A percentile compares a stretch with the other conserved stretches of the same genome.
phyloP scores from a whole-genome alignment of 148 eudicot genomes.

The Drosera capensis region DNA sequence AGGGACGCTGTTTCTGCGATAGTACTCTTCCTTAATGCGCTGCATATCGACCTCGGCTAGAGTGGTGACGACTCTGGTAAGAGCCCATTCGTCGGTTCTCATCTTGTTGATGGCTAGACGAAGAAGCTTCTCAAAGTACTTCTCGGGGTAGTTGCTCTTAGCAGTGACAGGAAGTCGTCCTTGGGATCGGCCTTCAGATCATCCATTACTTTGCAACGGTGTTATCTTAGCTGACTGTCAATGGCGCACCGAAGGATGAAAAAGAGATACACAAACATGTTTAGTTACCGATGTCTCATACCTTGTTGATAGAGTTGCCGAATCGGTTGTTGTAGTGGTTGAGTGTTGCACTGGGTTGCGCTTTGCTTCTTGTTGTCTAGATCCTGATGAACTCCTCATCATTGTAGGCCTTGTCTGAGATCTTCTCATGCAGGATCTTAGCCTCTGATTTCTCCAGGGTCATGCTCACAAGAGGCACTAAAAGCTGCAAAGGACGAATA shows the following conservation, averaged over 20 bases:
- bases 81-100: slow-evolving; percentile 85
- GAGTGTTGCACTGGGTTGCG: slow-evolving; percentile 79
- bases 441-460: slow-evolving; percentile 72
- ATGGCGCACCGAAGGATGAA: neutral
- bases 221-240: neutral
- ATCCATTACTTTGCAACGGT: slow-evolving; percentile 14
- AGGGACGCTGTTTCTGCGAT: slow-evolving; percentile 58
- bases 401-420: slow-evolving; percentile 51
- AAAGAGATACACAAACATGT: neutral
- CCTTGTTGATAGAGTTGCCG: slow-evolving; percentile 79
- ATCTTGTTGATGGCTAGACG: slow-evolving; percentile 51
- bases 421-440: slow-evolving; percentile 61
- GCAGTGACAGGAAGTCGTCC: slow-evolving; percentile 47
- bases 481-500: too few species aligned
- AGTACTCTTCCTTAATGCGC: slow-evolving; percentile 66
- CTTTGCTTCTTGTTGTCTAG: slow-evolving; percentile 69
- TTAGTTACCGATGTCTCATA: slow-evolving; percentile 3
- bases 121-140: slow-evolving; percentile 68
- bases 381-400: slow-evolving; percentile 79
- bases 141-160: slow-evolving; percentile 68
- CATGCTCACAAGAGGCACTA: slow-evolving; percentile 67
- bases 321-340: slow-evolving; percentile 67
- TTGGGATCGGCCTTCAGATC: slow-evolving; percentile 57
- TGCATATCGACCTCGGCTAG: slow-evolving; percentile 71
- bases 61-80: slow-evolving; percentile 71